Evolutionary conservation across 208 protist species (phyloP), one percentile per base, ranked within the genome.

Genomic region (Wallacemonas rigidus): DNA sequence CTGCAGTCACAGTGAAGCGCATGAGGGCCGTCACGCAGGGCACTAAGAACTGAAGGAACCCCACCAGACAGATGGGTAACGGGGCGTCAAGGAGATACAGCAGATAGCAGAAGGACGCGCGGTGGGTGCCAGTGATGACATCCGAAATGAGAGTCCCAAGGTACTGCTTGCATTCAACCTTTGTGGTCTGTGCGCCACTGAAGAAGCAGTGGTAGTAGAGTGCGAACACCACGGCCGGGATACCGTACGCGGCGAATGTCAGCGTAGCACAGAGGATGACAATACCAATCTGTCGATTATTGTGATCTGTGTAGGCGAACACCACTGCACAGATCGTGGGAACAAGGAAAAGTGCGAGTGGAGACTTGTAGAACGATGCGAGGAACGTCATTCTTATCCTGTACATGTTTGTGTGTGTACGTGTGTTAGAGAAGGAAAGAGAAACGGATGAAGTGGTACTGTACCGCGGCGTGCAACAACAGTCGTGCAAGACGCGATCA

Each of bases 181-280:
- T 62, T 17, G 56, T 43, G 5, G 56, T 62, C 56, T 62, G 56
- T 15, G 56, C 38, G 35, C 56, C 56, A 38, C 17, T 62, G 15
- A 62, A 62, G 26, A 36, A 62, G 15, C 38, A 62, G 56, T 62
- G 1, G 56, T 62, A 62, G 38, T 62, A 62, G 3, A 62, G 9
- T n/a, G 56, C 56, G 15, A 62, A 43, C 56, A 62, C 5, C 5
- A 41, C 17, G 9, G 38, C 17, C 56, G 56, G 56, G 6, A 43
- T 38, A 35, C 6, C 17, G 35, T 43, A 43, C 35, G 56, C 38
- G 35, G 17, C 5, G 9, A 9, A 7, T 7, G 56, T 62, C 17
- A 41, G 35, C 3, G 5, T 7, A 9, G 38, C 15, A 38, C 15
- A 36, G 9, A 15, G 7, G 35, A 62, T 6, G 12, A 62, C 8